phyloP scores from a whole-genome alignment of 805 yeast genomes.

The Dipodascopsis uninucleata region DNA sequence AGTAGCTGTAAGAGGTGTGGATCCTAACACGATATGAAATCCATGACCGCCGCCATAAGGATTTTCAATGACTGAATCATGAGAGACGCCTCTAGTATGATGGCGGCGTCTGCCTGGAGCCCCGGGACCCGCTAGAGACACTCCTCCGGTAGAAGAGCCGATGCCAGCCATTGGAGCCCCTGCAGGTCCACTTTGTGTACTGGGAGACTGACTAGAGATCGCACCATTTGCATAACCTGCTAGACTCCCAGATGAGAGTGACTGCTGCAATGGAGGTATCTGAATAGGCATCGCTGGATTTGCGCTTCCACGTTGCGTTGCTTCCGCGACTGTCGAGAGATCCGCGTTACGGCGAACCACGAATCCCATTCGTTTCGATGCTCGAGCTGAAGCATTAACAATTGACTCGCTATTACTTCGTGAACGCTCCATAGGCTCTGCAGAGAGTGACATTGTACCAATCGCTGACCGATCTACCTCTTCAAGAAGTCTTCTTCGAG shows the following conservation, averaged over 20 bases:
- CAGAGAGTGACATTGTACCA: constrained; percentile 11
- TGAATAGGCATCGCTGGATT: too few species aligned
- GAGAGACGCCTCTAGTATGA: constrained; percentile 29
- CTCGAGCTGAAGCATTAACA: constrained; percentile 14
- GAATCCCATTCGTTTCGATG: constrained; percentile 31
- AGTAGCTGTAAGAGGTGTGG: constrained; percentile 2
- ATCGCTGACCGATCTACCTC: too few species aligned
- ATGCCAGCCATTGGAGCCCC: too few species aligned
- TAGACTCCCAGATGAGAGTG: too few species aligned
- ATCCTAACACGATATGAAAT: neutral
- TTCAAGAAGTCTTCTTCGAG: too few species aligned
- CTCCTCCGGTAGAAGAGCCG: too few species aligned
- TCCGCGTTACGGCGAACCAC: constrained; percentile 25
- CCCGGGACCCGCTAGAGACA: constrained; percentile 3
- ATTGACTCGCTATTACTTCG: constrained; percentile 31
- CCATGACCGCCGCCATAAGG: constrained; percentile 1
- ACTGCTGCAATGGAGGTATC: too few species aligned
- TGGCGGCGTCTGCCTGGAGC: constrained; percentile 10
- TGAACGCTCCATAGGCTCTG: constrained; percentile 28
- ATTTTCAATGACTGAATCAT: constrained; percentile 25
- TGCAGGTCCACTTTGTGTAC: too few species aligned
- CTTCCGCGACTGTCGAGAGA: constrained; percentile 21
- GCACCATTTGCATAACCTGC: too few species aligned
- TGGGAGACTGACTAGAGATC: too few species aligned
- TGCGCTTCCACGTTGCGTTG: neutral